Percentiles rank a stretch among this genome's conserved stretches.
Evolutionary conservation across 345 rosid species (phyloP).

Genomic region (Citrus maxima): DNA sequence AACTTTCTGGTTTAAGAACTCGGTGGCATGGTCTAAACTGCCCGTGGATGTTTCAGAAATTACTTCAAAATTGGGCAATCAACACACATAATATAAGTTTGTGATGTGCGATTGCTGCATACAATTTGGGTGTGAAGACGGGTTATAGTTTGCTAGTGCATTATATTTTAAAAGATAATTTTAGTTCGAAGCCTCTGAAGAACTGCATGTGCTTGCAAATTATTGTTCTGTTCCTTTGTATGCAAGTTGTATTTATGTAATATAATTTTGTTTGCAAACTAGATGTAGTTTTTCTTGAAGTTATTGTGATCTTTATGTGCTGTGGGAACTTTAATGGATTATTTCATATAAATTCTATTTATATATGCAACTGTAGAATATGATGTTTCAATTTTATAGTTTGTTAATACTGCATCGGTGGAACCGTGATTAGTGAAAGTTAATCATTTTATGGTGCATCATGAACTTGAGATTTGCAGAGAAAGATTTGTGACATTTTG

Average conservation of each 20-base stretch:
- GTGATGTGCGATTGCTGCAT: constrained; percentile 23
- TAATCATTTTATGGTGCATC: neutral
- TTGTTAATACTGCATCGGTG: neutral
- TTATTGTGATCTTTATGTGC: neutral
- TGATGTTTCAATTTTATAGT: neutral
- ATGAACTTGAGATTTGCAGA: neutral
- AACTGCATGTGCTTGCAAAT: neutral
- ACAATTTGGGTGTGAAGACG: neutral
- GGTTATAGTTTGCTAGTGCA: neutral
- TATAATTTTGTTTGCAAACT: neutral
- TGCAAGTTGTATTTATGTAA: constrained; percentile 9
- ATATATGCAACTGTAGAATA: neutral
- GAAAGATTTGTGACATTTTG: neutral
- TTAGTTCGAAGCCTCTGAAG: neutral
- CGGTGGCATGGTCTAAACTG: constrained; percentile 59
- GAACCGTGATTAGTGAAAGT: neutral
- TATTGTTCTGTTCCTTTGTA: neutral
- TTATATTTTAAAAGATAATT: neutral
- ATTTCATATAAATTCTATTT: neutral
- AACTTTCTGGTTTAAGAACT: constrained; percentile 20
- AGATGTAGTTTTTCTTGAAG: neutral
- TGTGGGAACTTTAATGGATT: neutral
- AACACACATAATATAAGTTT: constrained; percentile 24
- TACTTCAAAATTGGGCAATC: constrained; percentile 27
- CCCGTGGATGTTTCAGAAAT: constrained; percentile 40